Conservation (phyloP, 371 early-diverging fungal genomes). For the Mucor circinelloides region DNA sequence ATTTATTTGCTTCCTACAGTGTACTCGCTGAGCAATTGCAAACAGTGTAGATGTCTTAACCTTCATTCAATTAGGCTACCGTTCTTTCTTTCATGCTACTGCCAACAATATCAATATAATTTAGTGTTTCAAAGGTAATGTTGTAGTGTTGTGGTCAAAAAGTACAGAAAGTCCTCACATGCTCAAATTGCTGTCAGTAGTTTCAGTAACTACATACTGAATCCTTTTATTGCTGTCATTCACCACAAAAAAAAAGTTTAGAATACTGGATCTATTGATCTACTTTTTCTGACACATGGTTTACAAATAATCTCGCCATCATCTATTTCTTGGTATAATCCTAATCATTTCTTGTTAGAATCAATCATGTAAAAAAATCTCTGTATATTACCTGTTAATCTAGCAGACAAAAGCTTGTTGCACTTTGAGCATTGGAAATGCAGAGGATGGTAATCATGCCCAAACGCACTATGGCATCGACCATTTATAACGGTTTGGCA, state of each 20-base stretch:
- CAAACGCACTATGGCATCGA: slow-evolving; percentile 49
- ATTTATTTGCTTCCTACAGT: too few species aligned
- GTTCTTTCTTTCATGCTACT: too few species aligned
- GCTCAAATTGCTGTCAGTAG: too few species aligned
- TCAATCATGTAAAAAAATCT: neutral
- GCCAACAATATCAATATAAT: too few species aligned
- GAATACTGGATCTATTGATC: neutral
- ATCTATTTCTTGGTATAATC: slow-evolving; percentile 15
- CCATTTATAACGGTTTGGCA: slow-evolving; percentile 51
- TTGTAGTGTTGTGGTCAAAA: too few species aligned
- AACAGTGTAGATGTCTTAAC: too few species aligned
- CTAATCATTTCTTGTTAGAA: neutral
- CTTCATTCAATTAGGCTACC: too few species aligned
- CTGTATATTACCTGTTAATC: slow-evolving; percentile 15
- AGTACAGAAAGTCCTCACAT: too few species aligned
- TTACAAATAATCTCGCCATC: slow-evolving; percentile 24
- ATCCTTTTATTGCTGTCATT: neutral
- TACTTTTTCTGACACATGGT: slow-evolving; percentile 18
- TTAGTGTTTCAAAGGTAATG: too few species aligned
- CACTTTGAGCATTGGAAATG: slow-evolving; percentile 60
- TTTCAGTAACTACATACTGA: too few species aligned
- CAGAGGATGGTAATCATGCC: slow-evolving; percentile 52
- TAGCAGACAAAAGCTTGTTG: slow-evolving; percentile 36
- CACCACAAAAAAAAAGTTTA: neutral
- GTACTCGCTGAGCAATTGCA: too few species aligned